Conservation (phyloP, 805 yeast species). For the Grigorovia transvaalensis region DNA sequence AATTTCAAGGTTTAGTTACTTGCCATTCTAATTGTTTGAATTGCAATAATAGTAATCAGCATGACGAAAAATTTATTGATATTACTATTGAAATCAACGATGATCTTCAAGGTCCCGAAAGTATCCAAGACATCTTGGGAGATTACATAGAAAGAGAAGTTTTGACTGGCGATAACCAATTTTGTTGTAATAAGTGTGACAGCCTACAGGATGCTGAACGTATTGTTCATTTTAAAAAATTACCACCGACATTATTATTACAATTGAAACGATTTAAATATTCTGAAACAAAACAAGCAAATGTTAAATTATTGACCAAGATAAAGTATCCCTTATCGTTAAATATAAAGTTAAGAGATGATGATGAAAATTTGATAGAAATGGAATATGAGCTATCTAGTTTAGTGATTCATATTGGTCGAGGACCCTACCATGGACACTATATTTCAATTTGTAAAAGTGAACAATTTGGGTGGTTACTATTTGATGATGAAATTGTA, state of each 20-base stretch:
- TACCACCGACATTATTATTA: slow-evolving; percentile 71
- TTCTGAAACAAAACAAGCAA: slow-evolving; percentile 67
- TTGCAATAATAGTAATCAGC: slow-evolving; percentile 71
- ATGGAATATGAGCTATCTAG: slow-evolving; percentile 72
- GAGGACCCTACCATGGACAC: slow-evolving; percentile 97
- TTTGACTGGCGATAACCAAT: slow-evolving; percentile 78
- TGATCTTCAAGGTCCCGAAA: slow-evolving; percentile 51
- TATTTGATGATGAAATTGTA: slow-evolving; percentile 92
- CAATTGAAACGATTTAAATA: slow-evolving; percentile 90
- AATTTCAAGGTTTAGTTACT: slow-evolving; percentile 78
- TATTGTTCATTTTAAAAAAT: slow-evolving; percentile 63
- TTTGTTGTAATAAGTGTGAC: slow-evolving; percentile 83
- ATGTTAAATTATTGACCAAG: slow-evolving; percentile 78
- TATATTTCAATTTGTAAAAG: slow-evolving; percentile 82
- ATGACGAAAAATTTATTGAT: slow-evolving; percentile 82
- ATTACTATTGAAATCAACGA: slow-evolving; percentile 75
- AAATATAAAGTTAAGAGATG: slow-evolving; percentile 44
- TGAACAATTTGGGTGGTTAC: slow-evolving; percentile 70
- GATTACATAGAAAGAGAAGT: slow-evolving; percentile 73
- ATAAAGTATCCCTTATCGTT: slow-evolving; percentile 70
- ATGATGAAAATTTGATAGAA: slow-evolving; percentile 25
- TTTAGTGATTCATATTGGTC: slow-evolving; percentile 89
- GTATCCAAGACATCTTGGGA: slow-evolving; percentile 35
- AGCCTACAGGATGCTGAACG: slow-evolving; percentile 91
- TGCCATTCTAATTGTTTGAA: slow-evolving; percentile 83